These are phyloP conservation scores for Eucalyptus decipiens DNA, from an alignment of 345 rosid genomes.

Conservation along the genomic window DNA sequence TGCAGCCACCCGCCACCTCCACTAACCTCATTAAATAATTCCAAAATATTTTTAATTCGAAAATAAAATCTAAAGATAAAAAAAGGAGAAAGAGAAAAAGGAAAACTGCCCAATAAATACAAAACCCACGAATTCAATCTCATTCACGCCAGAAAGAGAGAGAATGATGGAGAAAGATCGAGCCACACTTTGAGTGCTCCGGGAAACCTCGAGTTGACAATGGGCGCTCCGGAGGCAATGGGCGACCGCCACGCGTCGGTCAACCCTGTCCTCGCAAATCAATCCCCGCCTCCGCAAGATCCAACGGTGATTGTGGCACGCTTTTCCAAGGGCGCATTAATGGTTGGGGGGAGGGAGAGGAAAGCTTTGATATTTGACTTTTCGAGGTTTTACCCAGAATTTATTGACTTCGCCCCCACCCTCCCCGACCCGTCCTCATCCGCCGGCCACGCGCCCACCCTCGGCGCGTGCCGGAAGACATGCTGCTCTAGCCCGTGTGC, in stretches of 20 bases:
- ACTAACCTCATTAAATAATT: neutral
- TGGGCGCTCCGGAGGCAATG: neutral
- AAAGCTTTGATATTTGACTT: slow-evolving; percentile 24
- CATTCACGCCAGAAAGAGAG: neutral
- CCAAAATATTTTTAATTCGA: neutral
- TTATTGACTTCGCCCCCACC: neutral
- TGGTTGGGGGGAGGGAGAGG: neutral
- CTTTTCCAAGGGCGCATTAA: slow-evolving; percentile 4
- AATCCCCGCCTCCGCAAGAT: slow-evolving; percentile 1
- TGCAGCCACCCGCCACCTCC: slow-evolving; percentile 2
- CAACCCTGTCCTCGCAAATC: neutral
- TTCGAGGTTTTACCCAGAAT: neutral
- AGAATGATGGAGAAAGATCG: neutral
- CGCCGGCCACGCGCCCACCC: neutral
- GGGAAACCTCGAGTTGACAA: slow-evolving; percentile 21
- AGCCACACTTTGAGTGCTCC: neutral
- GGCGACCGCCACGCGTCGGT: slow-evolving; percentile 16
- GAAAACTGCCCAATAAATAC: neutral
- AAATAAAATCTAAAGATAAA: neutral
- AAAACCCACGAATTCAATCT: neutral
- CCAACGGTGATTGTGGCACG: slow-evolving; percentile 41
- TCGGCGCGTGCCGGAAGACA: neutral
- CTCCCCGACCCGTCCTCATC: neutral
- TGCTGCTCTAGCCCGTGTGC: neutral
- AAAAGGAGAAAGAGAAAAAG: neutral